phyloP scores from a whole-genome alignment of 2,329 filamentous ascomycete genomes.

The Aspergillus alliaceus region DNA sequence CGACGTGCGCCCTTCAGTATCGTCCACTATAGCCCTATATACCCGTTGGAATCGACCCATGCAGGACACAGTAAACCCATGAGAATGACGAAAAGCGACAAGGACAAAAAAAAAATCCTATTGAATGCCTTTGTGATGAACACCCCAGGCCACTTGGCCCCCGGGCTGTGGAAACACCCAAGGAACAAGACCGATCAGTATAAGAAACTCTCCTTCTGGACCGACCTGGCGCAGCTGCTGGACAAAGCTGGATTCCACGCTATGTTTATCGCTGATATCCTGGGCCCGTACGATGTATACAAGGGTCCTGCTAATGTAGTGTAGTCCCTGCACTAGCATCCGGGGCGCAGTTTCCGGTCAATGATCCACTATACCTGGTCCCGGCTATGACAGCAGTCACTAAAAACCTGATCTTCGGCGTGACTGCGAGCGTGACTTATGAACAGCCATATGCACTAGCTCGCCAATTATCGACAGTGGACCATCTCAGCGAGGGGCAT shows the following conservation, averaged over 20 bases:
- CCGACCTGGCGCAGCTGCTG: constrained; percentile 43
- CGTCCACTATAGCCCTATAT: not conserved
- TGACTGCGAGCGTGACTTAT: constrained; percentile 53
- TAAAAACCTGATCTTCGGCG: constrained; percentile 47
- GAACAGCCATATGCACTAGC: constrained; percentile 54
- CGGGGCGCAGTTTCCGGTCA: constrained; percentile 39
- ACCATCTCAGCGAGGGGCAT: constrained; percentile 50
- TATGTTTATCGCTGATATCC: constrained; percentile 49
- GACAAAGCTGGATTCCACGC: constrained; percentile 48
- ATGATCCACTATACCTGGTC: constrained; percentile 35
- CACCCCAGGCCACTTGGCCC: constrained; percentile 41
- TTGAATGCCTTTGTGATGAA: constrained; percentile 48
- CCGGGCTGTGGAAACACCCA: constrained; percentile 34
- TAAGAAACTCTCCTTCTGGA: constrained; percentile 45
- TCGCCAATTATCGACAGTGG: constrained; percentile 51
- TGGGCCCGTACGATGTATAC: constrained; percentile 45
- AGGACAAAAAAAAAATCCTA: constrained; percentile 33
- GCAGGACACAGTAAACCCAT: not conserved
- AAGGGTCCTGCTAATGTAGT: constrained; percentile 25
- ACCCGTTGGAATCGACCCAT: not conserved
- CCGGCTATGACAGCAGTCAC: constrained; percentile 47
- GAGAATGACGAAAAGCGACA: not conserved
- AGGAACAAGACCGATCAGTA: constrained; percentile 34
- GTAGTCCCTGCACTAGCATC: constrained; percentile 4
- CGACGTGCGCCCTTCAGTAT: not conserved